phyloP scores from a whole-genome alignment of 2,329 filamentous ascomycete species.

The Penicillium oxalicum region DNA sequence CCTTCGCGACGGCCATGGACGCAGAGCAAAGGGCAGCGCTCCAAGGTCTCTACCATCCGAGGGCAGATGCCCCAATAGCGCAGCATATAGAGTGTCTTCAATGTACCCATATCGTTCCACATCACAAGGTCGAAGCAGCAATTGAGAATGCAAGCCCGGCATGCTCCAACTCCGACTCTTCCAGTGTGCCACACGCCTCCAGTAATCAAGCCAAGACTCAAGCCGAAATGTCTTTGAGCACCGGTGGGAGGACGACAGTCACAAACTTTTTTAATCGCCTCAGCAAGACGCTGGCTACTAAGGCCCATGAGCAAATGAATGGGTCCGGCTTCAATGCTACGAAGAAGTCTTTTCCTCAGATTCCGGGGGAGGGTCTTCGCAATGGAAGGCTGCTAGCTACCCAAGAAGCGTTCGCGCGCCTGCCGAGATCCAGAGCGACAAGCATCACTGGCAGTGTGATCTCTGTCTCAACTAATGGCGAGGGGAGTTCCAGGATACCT shows the following conservation, averaged over 20 bases:
- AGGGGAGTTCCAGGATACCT: conserved; percentile 9
- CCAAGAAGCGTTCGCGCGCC: conserved; percentile 29
- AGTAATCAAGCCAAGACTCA: conserved; percentile 14
- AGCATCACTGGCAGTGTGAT: conserved; percentile 8
- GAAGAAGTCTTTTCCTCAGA: conserved; percentile 48
- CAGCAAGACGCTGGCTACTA: conserved; percentile 44
- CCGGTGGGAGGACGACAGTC: conserved; percentile 38
- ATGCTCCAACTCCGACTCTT: neutral
- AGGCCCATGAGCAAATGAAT: conserved; percentile 46
- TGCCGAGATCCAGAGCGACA: conserved; percentile 11
- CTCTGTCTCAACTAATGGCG: conserved; percentile 12
- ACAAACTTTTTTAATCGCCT: conserved; percentile 41
- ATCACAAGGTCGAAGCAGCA: neutral
- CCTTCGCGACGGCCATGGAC: conserved; percentile 38
- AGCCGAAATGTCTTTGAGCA: conserved; percentile 17
- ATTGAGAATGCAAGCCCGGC: neutral
- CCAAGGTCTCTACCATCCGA: neutral
- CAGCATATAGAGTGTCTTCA: neutral
- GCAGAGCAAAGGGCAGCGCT: conserved; percentile 13
- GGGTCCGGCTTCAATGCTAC: conserved; percentile 46
- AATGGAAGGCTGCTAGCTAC: conserved; percentile 40
- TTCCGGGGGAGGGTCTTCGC: conserved; percentile 49
- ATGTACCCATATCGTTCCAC: neutral
- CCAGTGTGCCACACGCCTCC: conserved; percentile 2
- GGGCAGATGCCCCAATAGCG: neutral